Conservation (phyloP, 441 rosid species). For the Adansonia madagascariensis region DNA sequence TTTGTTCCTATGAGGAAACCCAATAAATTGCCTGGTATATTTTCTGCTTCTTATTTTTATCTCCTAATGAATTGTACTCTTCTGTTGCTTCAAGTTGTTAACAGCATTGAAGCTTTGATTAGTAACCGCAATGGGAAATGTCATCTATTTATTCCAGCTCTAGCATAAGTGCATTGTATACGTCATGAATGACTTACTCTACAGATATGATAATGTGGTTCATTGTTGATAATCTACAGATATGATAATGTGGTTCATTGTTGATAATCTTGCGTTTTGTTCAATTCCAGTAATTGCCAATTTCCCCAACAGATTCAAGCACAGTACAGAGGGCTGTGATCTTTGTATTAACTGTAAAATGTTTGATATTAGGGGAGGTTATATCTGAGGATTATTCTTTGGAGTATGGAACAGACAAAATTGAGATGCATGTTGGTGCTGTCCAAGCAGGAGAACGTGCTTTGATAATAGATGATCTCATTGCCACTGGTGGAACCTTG, state of each 20-base stretch:
- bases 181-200: neutral
- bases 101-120: neutral
- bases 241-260: neutral
- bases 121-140: neutral
- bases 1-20: slow-evolving; percentile 98
- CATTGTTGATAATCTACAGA: neutral
- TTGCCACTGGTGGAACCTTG: slow-evolving; percentile 98
- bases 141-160: slow-evolving; percentile 7
- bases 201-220: neutral
- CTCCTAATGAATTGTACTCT: neutral
- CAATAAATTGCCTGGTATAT: slow-evolving; percentile 83
- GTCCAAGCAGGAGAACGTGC: slow-evolving; percentile 87
- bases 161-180: neutral
- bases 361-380: slow-evolving; percentile 62
- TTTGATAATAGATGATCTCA: slow-evolving; percentile 81
- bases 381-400: slow-evolving; percentile 88
- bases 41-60: neutral
- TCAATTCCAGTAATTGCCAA: neutral
- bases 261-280: neutral
- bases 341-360: slow-evolving; percentile 17
- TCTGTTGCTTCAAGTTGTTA: neutral
- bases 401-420: slow-evolving; percentile 91
- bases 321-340: neutral
- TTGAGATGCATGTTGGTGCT: slow-evolving; percentile 99
- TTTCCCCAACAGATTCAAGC: neutral